Evolutionary conservation across 2,329 filamentous ascomycete species (phyloP).

Genomic region (Colletotrichum chlorophyti): DNA sequence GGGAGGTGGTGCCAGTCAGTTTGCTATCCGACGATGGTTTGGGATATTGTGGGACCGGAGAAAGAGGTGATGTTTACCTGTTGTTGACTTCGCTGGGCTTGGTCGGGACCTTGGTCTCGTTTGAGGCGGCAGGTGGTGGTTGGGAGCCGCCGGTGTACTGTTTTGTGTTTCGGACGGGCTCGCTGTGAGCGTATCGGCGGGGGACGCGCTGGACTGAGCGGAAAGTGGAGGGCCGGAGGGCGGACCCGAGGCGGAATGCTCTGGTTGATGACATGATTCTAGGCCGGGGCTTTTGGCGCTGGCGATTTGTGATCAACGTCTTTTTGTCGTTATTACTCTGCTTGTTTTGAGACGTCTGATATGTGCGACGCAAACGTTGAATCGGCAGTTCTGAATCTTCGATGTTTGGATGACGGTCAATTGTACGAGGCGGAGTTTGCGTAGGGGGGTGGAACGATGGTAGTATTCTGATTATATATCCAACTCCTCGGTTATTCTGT

Average conservation of each 20-base stretch:
- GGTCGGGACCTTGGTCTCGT: neutral
- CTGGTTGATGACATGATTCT: conserved; percentile 4
- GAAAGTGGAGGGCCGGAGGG: neutral
- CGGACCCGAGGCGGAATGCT: neutral
- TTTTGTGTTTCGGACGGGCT: neutral
- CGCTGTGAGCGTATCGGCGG: neutral
- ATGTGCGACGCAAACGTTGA: too few species aligned
- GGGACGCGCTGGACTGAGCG: neutral
- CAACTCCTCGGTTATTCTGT: neutral
- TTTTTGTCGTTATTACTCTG: too few species aligned
- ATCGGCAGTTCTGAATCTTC: too few species aligned
- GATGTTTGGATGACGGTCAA: too few species aligned
- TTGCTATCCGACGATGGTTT: neutral
- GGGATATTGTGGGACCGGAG: neutral
- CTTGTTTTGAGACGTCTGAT: neutral
- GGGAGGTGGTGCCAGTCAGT: neutral
- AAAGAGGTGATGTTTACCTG: neutral
- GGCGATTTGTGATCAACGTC: neutral
- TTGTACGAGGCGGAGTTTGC: too few species aligned
- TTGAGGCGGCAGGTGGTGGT: neutral
- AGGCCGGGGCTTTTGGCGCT: neutral
- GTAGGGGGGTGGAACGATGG: too few species aligned
- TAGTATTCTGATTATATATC: neutral
- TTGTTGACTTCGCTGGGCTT: neutral
- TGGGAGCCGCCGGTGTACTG: neutral